A percentile compares a stretch with the other conserved stretches of the same genome.
Evolutionary conservation across 306 rosid genomes (phyloP).

Genomic region (Pterocarpus santalinus): DNA sequence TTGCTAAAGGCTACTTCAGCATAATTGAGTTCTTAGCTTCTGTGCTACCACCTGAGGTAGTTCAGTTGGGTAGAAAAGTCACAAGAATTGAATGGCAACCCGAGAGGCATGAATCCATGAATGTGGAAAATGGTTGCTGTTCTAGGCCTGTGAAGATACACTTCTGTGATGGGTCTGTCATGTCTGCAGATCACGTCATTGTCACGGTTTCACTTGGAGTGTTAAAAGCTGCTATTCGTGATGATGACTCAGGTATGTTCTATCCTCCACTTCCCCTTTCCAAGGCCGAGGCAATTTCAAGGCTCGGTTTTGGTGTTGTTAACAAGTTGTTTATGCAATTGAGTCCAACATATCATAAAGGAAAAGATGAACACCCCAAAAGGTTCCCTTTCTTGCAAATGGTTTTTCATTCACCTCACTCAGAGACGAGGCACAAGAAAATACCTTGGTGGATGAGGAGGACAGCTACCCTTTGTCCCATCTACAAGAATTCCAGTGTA

Average conservation of each 20-base stretch:
- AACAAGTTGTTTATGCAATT: slow-evolving; percentile 89
- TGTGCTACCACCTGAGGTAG: slow-evolving; percentile 69
- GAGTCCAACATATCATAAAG: slow-evolving; percentile 42
- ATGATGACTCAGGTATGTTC: slow-evolving; percentile 69
- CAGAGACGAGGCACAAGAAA: slow-evolving; percentile 67
- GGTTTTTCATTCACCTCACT: slow-evolving; percentile 74
- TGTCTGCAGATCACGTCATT: slow-evolving; percentile 88
- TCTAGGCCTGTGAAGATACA: slow-evolving; percentile 74
- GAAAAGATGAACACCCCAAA: slow-evolving; percentile 41
- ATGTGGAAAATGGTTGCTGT: slow-evolving; percentile 44
- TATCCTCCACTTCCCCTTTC: slow-evolving; percentile 79
- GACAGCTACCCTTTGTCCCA: slow-evolving; percentile 77
- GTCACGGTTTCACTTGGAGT: slow-evolving; percentile 93
- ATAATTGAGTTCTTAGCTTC: slow-evolving; percentile 73
- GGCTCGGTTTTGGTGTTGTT: slow-evolving; percentile 97
- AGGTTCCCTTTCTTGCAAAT: slow-evolving; percentile 74
- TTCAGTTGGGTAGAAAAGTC: slow-evolving; percentile 71
- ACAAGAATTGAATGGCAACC: slow-evolving; percentile 72
- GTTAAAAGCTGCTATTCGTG: slow-evolving; percentile 75
- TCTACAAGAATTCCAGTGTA: slow-evolving; percentile 72
- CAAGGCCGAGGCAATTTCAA: slow-evolving; percentile 82
- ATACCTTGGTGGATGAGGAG: slow-evolving; percentile 97
- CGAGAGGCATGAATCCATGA: slow-evolving; percentile 33
- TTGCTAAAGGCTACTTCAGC: slow-evolving; percentile 77
- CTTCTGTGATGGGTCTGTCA: slow-evolving; percentile 77